Evolutionary conservation across 768 basidiomycete species (phyloP).

Genomic region (Phaeotremella fagi): DNA sequence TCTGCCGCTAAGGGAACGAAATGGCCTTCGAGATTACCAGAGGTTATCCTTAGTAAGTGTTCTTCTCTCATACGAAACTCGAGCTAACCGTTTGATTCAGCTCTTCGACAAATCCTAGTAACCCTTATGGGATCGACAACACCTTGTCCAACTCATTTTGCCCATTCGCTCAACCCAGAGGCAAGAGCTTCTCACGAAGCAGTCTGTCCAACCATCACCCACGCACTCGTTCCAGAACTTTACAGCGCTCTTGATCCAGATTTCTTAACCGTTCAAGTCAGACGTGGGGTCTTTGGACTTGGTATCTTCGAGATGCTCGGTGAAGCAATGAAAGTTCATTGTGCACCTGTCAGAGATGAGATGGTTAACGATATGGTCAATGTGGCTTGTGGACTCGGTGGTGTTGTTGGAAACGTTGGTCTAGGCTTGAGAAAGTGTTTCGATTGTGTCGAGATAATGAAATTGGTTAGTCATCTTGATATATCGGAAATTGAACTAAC

Average conservation of each 20-base stretch:
- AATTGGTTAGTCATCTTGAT: slow-evolving; percentile 61
- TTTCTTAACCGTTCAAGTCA: slow-evolving; percentile 75
- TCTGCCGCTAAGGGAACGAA: slow-evolving; percentile 2
- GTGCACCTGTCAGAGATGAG: slow-evolving; percentile 85
- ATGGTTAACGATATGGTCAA: slow-evolving; percentile 78
- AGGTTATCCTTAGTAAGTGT: slow-evolving; percentile 34
- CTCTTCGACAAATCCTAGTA: slow-evolving; percentile 74
- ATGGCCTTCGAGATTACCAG: slow-evolving; percentile 33
- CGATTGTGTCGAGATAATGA: slow-evolving; percentile 91
- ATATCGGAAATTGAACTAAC: slow-evolving; percentile 1
- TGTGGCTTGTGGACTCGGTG: slow-evolving; percentile 50
- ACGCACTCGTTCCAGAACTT: slow-evolving; percentile 61
- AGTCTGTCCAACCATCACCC: slow-evolving; percentile 60
- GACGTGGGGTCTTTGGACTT: slow-evolving; percentile 70
- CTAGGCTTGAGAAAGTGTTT: slow-evolving; percentile 74
- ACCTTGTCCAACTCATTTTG: slow-evolving; percentile 33
- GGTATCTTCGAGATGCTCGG: slow-evolving; percentile 75
- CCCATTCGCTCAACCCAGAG: slow-evolving; percentile 35
- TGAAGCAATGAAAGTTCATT: slow-evolving; percentile 76
- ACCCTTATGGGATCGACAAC: slow-evolving; percentile 75
- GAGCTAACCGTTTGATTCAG: slow-evolving; percentile 39
- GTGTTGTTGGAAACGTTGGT: slow-evolving; percentile 60
- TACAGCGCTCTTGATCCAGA: slow-evolving; percentile 73
- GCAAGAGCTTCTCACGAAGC: slow-evolving; percentile 31
- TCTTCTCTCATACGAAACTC: not conserved